phyloP scores from a whole-genome alignment of 768 basidiomycete species.

The Termitomyces sp. region DNA sequence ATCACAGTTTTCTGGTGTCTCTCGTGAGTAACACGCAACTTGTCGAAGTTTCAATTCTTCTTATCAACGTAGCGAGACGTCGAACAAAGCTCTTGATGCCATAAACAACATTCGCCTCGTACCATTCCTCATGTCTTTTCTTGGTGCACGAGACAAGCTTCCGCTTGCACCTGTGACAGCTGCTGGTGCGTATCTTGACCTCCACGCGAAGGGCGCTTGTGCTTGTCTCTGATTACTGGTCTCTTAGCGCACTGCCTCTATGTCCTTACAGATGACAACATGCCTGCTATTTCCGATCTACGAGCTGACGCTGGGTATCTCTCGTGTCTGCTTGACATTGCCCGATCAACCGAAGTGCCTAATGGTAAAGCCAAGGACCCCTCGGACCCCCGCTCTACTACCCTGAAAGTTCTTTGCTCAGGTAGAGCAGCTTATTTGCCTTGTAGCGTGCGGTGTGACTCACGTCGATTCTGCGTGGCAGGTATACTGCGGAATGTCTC shows the following conservation, averaged over 20 bases:
- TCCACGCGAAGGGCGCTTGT: background rate
- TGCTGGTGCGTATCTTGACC: conserved; percentile 53
- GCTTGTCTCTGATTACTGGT: background rate
- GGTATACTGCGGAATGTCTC: conserved; percentile 76
- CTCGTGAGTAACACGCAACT: conserved; percentile 57
- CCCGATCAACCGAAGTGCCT: conserved; percentile 30
- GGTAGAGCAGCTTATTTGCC: conserved; percentile 38
- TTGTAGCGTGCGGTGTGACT: background rate
- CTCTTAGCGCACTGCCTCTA: conserved; percentile 83
- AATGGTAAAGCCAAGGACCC: conserved; percentile 38
- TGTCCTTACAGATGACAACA: conserved; percentile 89
- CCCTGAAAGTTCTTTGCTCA: conserved; percentile 64
- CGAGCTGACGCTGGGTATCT: conserved; percentile 57
- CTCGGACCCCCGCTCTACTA: conserved; percentile 43
- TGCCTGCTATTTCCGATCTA: conserved; percentile 64
- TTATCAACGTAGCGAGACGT: conserved; percentile 69
- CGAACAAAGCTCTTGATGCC: conserved; percentile 85
- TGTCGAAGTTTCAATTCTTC: background rate
- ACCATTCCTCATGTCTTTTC: conserved; percentile 89
- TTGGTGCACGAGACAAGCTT: conserved; percentile 64
- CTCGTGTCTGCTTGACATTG: conserved; percentile 62
- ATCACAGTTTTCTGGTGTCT: conserved; percentile 94
- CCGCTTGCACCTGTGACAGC: conserved; percentile 72
- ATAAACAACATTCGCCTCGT: conserved; percentile 78
- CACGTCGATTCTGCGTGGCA: conserved; percentile 19